Evolutionary conservation across 495 filamentous ascomycete genomes (phyloP).

Genomic region (Penicillium paradoxum): DNA sequence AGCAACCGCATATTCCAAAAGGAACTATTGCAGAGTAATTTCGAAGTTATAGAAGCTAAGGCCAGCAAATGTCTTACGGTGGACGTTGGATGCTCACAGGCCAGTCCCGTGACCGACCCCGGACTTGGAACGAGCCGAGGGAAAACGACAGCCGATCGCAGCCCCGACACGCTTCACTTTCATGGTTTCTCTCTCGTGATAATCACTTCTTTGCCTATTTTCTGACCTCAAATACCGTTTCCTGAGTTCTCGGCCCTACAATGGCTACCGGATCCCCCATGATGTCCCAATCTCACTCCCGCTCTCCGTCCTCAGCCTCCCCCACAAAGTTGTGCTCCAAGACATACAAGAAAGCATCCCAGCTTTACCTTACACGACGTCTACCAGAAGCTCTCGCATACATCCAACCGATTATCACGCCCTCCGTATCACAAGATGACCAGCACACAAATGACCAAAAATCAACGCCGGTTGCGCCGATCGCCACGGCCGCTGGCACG

Average conservation of each 20-base stretch:
- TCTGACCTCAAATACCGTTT: not conserved
- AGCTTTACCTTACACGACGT: slow-evolving; percentile 87
- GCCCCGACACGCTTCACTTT: slow-evolving; percentile 17
- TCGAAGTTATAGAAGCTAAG: not conserved
- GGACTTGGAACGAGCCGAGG: slow-evolving; percentile 31
- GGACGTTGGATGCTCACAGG: slow-evolving; percentile 2
- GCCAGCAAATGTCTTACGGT: not conserved
- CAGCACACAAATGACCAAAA: slow-evolving; percentile 35
- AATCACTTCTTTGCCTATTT: slow-evolving; percentile 1
- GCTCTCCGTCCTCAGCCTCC: slow-evolving; percentile 46
- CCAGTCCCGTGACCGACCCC: slow-evolving; percentile 29
- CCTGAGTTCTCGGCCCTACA: slow-evolving; percentile 10
- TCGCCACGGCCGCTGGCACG: slow-evolving; percentile 65
- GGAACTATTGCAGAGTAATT: not conserved
- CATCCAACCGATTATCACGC: slow-evolving; percentile 70
- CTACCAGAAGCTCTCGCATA: slow-evolving; percentile 81
- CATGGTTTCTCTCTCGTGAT: slow-evolving; percentile 9
- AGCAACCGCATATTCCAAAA: not conserved
- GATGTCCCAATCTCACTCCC: slow-evolving; percentile 43
- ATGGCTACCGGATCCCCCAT: slow-evolving; percentile 33
- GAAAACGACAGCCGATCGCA: slow-evolving; percentile 30
- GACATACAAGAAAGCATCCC: slow-evolving; percentile 79
- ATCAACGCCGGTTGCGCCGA: slow-evolving; percentile 51
- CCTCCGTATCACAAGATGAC: slow-evolving; percentile 28
- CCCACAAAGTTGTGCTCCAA: slow-evolving; percentile 59